These are phyloP conservation scores for Tetrapisispora fleetii DNA, from an alignment of 805 yeast genomes.

Conservation along the genomic window DNA sequence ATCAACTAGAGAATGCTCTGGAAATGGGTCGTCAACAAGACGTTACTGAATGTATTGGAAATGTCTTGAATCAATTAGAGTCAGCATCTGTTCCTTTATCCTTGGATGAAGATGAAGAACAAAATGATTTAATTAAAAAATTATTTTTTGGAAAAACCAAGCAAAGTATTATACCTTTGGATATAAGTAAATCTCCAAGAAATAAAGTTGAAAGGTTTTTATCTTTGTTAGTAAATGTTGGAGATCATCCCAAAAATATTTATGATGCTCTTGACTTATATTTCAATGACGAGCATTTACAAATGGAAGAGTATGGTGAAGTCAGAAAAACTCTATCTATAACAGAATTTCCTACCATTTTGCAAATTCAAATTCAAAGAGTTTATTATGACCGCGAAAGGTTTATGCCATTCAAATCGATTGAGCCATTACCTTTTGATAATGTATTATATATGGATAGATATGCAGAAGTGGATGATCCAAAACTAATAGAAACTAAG, in stretches of 20 bases:
- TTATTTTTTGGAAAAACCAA: constrained; percentile 80
- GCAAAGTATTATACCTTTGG: constrained; percentile 56
- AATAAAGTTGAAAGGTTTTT: constrained; percentile 64
- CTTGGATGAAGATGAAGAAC: constrained; percentile 69
- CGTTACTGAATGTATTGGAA: constrained; percentile 94
- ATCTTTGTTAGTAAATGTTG: constrained; percentile 74
- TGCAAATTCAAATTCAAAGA: constrained; percentile 90
- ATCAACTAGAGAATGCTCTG: constrained; percentile 62
- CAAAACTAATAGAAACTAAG: constrained; percentile 41
- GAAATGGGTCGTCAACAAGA: constrained; percentile 92
- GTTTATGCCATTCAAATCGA: constrained; percentile 69
- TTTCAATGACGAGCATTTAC: constrained; percentile 59
- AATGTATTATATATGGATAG: constrained; percentile 79
- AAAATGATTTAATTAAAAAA: constrained; percentile 66
- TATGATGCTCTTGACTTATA: constrained; percentile 85
- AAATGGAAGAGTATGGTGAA: constrained; percentile 56
- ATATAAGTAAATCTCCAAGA: constrained; percentile 30
- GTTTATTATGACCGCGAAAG: constrained; percentile 76
- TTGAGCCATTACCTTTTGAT: constrained; percentile 72
- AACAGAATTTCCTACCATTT: constrained; percentile 60
- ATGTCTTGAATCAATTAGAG: constrained; percentile 83
- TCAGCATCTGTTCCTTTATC: constrained; percentile 66
- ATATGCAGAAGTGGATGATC: constrained; percentile 61
- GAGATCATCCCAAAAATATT: constrained; percentile 78
- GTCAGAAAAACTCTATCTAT: constrained; percentile 69